These are phyloP conservation scores for Phylloporus rhodoxanthus DNA, from an alignment of 768 basidiomycete genomes.

Conservation along the genomic window DNA sequence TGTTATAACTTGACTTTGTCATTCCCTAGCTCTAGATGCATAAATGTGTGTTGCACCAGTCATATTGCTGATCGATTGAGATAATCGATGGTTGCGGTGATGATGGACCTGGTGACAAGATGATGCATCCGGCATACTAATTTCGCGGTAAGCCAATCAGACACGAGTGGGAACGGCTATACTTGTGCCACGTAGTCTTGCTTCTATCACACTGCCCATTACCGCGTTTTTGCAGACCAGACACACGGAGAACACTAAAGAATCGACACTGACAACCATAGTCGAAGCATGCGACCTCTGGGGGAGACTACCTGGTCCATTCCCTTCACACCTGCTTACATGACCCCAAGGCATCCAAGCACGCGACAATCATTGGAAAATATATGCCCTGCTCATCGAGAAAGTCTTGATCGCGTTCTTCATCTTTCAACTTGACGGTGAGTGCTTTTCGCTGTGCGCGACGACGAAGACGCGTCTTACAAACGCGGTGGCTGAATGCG, in stretches of 20 bases:
- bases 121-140: constrained; percentile 1
- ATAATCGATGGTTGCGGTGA: constrained; percentile 20
- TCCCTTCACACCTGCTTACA: background rate
- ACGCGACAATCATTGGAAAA: background rate
- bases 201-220: constrained; percentile 13
- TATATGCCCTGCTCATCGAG: background rate
- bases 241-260: background rate
- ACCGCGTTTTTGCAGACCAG: constrained; percentile 2
- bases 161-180: constrained; percentile 20
- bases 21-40: background rate
- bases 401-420: background rate
- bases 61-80: background rate
- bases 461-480: constrained; percentile 8
- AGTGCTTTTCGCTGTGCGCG: constrained; percentile 2
- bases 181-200: constrained; percentile 8
- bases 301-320: background rate
- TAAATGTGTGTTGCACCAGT: background rate
- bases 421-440: background rate
- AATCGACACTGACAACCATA: background rate
- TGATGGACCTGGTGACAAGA: constrained; percentile 11
- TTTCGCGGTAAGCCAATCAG: constrained; percentile 12
- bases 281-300: background rate
- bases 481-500: constrained; percentile 4
- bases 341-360: background rate
- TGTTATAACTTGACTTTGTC: no score